A percentile compares a stretch with the other conserved stretches of the same genome.
These are phyloP conservation scores for Domatiomyces globalis DNA, from an alignment of 2,329 filamentous ascomycete species.

Conservation along the genomic window DNA sequence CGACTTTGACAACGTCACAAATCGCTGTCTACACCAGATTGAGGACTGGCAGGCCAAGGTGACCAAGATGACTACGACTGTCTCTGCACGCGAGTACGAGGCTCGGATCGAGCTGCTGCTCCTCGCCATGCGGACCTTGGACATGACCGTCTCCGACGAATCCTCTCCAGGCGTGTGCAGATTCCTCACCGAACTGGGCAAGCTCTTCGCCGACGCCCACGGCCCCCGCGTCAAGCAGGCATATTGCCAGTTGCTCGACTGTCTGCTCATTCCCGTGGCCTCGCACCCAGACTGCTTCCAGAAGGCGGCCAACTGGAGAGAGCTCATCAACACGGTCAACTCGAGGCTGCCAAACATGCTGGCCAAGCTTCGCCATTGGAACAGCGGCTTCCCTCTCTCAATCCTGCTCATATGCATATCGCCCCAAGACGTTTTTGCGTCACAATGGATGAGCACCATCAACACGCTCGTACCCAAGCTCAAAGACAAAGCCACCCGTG, in stretches of 20 bases:
- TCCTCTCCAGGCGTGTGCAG: conserved; percentile 47
- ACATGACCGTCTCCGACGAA: conserved; percentile 57
- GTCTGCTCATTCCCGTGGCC: conserved; percentile 73
- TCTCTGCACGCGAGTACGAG: conserved; percentile 54
- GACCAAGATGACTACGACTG: conserved; percentile 46
- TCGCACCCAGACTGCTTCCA: conserved; percentile 66
- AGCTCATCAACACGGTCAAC: conserved; percentile 66
- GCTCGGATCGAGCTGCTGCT: conserved; percentile 75
- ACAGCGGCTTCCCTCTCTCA: conserved; percentile 72
- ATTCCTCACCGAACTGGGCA: conserved; percentile 68
- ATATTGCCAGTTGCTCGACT: conserved; percentile 84
- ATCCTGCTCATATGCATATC: conserved; percentile 80
- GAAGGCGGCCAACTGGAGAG: conserved; percentile 68
- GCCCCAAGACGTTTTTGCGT: conserved; percentile 64
- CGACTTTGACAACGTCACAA: conserved; percentile 72
- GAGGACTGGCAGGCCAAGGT: conserved; percentile 65
- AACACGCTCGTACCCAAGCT: conserved; percentile 63
- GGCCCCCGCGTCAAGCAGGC: conserved; percentile 83
- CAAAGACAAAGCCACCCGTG: conserved; percentile 67
- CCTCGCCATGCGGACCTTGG: conserved; percentile 79
- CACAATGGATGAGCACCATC: conserved; percentile 75
- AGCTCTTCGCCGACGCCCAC: conserved; percentile 70
- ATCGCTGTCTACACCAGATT: conserved; percentile 68
- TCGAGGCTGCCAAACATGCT: conserved; percentile 72
- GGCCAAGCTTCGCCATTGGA: conserved; percentile 84